These are phyloP conservation scores for Tylopilus vinaceipallidus DNA, from an alignment of 768 basidiomycete genomes.

Conservation along the genomic window DNA sequence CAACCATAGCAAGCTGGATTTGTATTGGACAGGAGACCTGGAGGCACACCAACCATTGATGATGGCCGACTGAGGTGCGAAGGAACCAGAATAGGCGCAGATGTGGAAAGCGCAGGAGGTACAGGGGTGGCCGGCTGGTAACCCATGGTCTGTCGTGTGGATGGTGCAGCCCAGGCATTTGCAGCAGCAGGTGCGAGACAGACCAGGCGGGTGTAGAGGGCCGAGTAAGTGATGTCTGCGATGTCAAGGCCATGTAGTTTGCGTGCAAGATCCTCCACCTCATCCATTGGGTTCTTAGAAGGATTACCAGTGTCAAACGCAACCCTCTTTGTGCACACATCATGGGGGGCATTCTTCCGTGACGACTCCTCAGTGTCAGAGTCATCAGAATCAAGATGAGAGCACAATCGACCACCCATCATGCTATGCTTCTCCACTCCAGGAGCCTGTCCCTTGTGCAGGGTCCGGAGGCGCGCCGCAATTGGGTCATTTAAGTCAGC, in stretches of 20 bases:
- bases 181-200: neutral
- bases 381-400: neutral
- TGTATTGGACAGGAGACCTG: neutral
- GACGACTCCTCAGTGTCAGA: neutral
- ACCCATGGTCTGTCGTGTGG: neutral
- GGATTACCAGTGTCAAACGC: neutral
- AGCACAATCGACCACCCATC: too few relatives aligned
- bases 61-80: neutral
- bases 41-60: too few relatives aligned
- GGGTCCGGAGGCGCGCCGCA: neutral
- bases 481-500: neutral
- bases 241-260: neutral
- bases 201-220: neutral
- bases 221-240: neutral
- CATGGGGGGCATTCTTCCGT: neutral
- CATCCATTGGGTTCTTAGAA: neutral
- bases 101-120: neutral
- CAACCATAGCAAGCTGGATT: too few relatives aligned
- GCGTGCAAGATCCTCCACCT: neutral
- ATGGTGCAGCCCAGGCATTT: neutral
- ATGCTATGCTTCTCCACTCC: too few relatives aligned
- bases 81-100: neutral
- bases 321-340: neutral
- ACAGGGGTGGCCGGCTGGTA: too few relatives aligned
- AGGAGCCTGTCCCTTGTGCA: neutral